Evolutionary conservation across 169 alveolate species (phyloP).

Genomic region (Plasmodium blacklocki): DNA sequence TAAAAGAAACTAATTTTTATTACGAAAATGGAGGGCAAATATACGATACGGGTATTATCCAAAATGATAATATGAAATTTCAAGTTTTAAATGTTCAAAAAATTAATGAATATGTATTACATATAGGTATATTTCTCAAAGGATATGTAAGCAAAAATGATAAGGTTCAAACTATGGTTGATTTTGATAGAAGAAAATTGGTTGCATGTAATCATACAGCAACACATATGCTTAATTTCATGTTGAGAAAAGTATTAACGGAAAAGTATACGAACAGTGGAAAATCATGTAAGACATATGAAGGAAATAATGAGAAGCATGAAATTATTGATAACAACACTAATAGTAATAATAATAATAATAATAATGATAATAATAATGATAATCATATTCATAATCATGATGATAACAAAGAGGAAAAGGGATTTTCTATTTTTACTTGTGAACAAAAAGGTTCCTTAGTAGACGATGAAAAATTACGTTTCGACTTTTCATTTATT

Average conservation of each 20-base stretch:
- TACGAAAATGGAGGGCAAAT: slow-evolving; percentile 92
- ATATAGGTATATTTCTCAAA: slow-evolving; percentile 83
- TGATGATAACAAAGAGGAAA: background rate
- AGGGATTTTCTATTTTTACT: slow-evolving; percentile 28
- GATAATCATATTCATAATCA: background rate
- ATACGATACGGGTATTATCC: slow-evolving; percentile 84
- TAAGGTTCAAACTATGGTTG: slow-evolving; percentile 79
- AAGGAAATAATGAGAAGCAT: background rate
- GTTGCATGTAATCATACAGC: slow-evolving; percentile 95
- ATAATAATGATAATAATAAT: background rate
- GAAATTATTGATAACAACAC: background rate
- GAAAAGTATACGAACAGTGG: slow-evolving; percentile 7
- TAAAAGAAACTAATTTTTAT: slow-evolving; percentile 90
- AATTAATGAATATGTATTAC: slow-evolving; percentile 90
- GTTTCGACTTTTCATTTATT: slow-evolving; percentile 89
- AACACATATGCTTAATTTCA: slow-evolving; percentile 92
- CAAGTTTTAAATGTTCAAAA: slow-evolving; percentile 90
- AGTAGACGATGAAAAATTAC: slow-evolving; percentile 88
- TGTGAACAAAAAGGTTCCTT: slow-evolving; percentile 91
- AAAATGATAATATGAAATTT: slow-evolving; percentile 76
- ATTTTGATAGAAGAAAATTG: slow-evolving; percentile 89
- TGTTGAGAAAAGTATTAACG: slow-evolving; percentile 84
- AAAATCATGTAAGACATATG: background rate
- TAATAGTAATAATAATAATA: background rate
- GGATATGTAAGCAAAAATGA: slow-evolving; percentile 54